Base-by-base conservation (phyloP, 805 yeast species). In the Lipomyces yamadae region DNA sequence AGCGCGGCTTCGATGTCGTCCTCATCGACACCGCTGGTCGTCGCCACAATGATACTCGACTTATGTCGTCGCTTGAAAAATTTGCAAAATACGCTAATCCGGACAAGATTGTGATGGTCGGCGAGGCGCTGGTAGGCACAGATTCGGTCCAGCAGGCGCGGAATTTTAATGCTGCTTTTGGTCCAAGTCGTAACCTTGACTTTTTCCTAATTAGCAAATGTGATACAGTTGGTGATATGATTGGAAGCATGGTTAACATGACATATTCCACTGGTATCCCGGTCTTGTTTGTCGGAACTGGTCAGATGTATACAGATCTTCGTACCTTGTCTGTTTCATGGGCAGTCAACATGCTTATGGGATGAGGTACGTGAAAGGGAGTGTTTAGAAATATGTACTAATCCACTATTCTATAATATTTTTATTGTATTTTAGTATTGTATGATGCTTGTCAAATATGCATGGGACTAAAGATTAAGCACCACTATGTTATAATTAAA, bases 1-100 rank as follows among this genome's bases (percentile, higher is more conserved):
- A 84, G 65, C 82, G 90, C 58, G 79, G 82, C 4, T 94, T 85
- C 75, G 98, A 94, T 76, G 88, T 95, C 37, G 96, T 94, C 4
- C 81, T 94, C 70, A 90, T 94, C 83, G 99, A 94, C 78, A 94
- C 99, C 3, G 99, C 99, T 0, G 99, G 99, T 56, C 86, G 99
- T 80, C 87, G 98, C 64, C 99, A 95, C 76, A 92, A 94, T 72
- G 98, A 95, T 77, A 89, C 95, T 18, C 88, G 94, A 65, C 82
- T 94, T 69, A 94, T 94, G 99, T 94, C 97, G 0, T 97, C 98
- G 6, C 80, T 94, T 71, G 96, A 92, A 72, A 91, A 94, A 64
- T 94, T 94, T 78, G 98, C 98, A 18, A 92, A 90, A 74, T 93
- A 96, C 60, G 98, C 98, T 2, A 84, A 91, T 60, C 99, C 98